Evolutionary conservation across 345 rosid species (phyloP), one percentile per base, ranked within the genome.

Genomic region (Rhizophora apiculata): DNA sequence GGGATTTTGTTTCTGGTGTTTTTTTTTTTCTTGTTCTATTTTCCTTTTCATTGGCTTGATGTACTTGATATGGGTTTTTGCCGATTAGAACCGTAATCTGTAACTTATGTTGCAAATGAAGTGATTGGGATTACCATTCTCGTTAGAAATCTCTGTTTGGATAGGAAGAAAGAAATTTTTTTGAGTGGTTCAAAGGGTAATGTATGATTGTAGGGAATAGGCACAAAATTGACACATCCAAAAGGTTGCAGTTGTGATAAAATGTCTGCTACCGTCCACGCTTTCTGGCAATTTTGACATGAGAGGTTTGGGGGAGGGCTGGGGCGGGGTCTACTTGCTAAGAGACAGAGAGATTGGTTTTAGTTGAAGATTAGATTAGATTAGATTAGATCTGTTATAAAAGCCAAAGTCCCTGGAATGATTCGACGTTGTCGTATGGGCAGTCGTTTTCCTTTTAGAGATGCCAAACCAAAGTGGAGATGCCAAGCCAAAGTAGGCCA

Each of bases 191-290:
- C 49, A 13, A 15, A 56, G 22, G 24, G 60, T 11, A 56, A 56
- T 56, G 13, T 4, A 56, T 11, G 26, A 11, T 56, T 3, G 60
- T 30, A 24, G 60, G 29, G 53, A 34, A 59, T 19, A 20, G 37
- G 60, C 48, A 34, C 64, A 7, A 36, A 36, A 72, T 26, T 34
- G 70, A 65, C 39, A 51, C 39, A n/a, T 43, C 70, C 54, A 72
- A 60, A 60, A 51, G 34, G 53, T 30, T 18, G 43, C 69, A 51
- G 65, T 65, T 59, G 76, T 22, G 65, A 72, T 72, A 55, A 39
- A 48, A 65, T 65, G 76, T 64, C 66, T 34, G 70, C 36, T 59
- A 43, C 34, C 7, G 60, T 8, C 26, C 29, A 9, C 60, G 18
- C 6, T 16, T 9, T 56, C 60, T 56, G 60, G 60, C 31, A 56